Conservation (phyloP, 371 early-diverging fungal species). For the Rhizomucor miehei region DNA sequence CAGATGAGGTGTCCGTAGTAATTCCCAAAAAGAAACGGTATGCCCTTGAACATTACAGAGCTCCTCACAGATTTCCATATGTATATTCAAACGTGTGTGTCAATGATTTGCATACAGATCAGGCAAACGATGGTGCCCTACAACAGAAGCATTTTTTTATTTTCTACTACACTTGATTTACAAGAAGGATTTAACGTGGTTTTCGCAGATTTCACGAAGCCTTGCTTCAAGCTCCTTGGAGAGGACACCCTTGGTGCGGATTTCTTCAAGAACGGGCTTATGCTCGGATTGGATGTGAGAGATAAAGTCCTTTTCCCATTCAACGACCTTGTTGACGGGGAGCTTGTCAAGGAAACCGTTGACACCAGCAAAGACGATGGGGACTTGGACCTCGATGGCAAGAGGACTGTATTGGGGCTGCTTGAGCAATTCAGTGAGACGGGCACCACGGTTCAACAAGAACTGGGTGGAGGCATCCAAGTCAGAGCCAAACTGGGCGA, state of each 20-base stretch:
- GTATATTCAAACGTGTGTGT: too few relatives aligned
- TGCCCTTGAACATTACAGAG: too few relatives aligned
- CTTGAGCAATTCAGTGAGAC: constrained; percentile 94
- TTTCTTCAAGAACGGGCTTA: constrained; percentile 80
- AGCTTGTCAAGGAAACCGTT: constrained; percentile 97
- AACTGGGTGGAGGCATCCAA: constrained; percentile 97
- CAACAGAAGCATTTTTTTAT: not conserved
- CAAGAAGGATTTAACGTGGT: constrained; percentile 86
- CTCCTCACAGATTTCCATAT: too few relatives aligned
- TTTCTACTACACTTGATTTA: constrained; percentile 51
- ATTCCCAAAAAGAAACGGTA: too few relatives aligned
- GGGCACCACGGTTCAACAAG: constrained; percentile 96
- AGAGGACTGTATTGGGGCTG: constrained; percentile 93
- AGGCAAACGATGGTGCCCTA: too few relatives aligned
- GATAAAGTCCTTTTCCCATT: constrained; percentile 89
- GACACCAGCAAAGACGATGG: constrained; percentile 93
- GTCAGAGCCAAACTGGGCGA: constrained; percentile 98
- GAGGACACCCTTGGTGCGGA: constrained; percentile 78
- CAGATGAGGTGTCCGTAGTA: too few relatives aligned
- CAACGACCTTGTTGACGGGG: constrained; percentile 84
- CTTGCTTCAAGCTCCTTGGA: constrained; percentile 79
- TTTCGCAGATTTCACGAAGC: constrained; percentile 78
- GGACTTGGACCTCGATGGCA: constrained; percentile 91
- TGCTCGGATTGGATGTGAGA: constrained; percentile 87
- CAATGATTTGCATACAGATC: too few relatives aligned